A percentile compares a stretch with the other conserved stretches of the same genome.
phyloP scores from a whole-genome alignment of 805 yeast species.

The Danielia oregonensis region DNA sequence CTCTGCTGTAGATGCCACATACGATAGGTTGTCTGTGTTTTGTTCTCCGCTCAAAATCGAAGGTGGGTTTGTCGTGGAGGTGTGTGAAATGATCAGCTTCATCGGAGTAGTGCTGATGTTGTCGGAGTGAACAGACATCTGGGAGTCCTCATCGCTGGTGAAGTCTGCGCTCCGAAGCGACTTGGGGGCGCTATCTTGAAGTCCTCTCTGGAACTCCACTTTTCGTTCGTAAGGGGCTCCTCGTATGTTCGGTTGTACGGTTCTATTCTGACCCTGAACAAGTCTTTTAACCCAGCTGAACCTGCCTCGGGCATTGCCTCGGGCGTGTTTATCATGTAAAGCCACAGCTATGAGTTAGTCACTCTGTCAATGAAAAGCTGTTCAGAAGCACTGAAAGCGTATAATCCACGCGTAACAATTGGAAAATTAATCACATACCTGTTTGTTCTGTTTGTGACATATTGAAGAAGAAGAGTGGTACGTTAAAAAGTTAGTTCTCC shows the following conservation, averaged over 20 bases:
- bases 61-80: slow-evolving; percentile 36
- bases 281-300: slow-evolving; percentile 40
- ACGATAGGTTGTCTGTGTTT: slow-evolving; percentile 26
- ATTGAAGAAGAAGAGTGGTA: no score
- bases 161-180: slow-evolving; percentile 10
- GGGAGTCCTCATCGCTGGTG: slow-evolving; percentile 13
- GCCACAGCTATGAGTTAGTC: no score
- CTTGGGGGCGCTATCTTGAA: slow-evolving; percentile 1
- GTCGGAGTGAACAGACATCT: slow-evolving; percentile 19
- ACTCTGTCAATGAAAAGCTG: no score
- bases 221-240: slow-evolving; percentile 9
- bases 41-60: slow-evolving; percentile 33
- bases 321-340: slow-evolving; percentile 17
- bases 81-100: slow-evolving; percentile 40
- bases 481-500: no score
- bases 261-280: slow-evolving; percentile 33
- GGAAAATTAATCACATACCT: no score
- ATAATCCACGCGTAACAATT: no score
- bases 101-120: slow-evolving; percentile 48
- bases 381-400: no score
- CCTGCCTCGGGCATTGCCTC: slow-evolving; percentile 25
- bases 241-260: slow-evolving; percentile 1
- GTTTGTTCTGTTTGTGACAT: no score
- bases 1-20: slow-evolving; percentile 45
- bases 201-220: background rate